Conservation (phyloP, 306 rosid genomes). For the Fagus crenata region DNA sequence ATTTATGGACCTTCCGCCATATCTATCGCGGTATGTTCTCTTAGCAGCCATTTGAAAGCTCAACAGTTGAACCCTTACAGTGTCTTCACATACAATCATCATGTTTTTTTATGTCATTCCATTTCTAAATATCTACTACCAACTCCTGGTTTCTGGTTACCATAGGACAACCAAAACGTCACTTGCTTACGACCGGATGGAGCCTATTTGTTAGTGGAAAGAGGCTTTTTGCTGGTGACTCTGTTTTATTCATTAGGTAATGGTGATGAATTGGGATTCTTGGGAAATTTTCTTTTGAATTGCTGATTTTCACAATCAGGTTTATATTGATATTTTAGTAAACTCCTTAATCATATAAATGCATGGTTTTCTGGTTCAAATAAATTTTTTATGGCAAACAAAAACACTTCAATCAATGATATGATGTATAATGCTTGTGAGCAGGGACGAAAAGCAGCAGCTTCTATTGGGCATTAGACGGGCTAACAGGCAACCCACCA, state of each 20-base stretch:
- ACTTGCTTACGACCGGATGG: slow-evolving; percentile 98
- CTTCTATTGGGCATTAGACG: slow-evolving; percentile 95
- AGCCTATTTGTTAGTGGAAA: slow-evolving; percentile 91
- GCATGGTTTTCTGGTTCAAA: slow-evolving; percentile 13
- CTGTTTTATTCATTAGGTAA: slow-evolving; percentile 89
- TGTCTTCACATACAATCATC: slow-evolving; percentile 1
- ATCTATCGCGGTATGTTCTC: slow-evolving; percentile 73
- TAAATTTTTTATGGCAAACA: slow-evolving; percentile 8
- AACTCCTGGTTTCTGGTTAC: slow-evolving; percentile 10
- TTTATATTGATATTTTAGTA: not conserved
- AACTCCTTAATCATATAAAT: not conserved
- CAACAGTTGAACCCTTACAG: not conserved
- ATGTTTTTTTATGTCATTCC: not conserved
- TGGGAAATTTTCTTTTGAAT: not conserved
- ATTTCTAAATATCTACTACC: slow-evolving; percentile 18
- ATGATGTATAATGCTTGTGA: slow-evolving; percentile 18
- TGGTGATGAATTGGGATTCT: slow-evolving; percentile 13
- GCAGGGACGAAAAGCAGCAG: slow-evolving; percentile 94
- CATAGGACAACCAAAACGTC: slow-evolving; percentile 97
- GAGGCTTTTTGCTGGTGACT: slow-evolving; percentile 91
- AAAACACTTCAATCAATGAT: not conserved
- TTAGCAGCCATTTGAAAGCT: slow-evolving; percentile 5
- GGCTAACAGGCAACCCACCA: slow-evolving; percentile 85
- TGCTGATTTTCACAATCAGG: not conserved
- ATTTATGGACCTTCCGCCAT: slow-evolving; percentile 87